Base-by-base conservation (phyloP, 805 yeast species). In the Candida xyloterini region DNA sequence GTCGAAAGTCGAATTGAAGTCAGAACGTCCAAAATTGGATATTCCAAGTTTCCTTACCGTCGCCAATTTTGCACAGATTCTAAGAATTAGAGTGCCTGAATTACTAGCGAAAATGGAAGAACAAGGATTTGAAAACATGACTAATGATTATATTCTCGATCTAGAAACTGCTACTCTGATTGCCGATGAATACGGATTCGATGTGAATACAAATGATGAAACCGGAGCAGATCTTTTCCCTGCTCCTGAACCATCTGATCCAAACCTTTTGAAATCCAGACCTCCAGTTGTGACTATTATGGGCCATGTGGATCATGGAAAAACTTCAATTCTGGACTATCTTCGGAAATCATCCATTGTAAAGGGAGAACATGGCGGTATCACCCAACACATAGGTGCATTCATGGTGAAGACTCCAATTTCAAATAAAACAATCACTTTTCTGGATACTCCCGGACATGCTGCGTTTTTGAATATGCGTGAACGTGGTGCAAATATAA, bases 241-340 rank as follows among this genome's bases (percentile, higher is more conserved):
- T 13, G 70, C 74, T 11, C 76, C 79, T 0, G 64, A 65, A 29
- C 76, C 85, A 0, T 70, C 65, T 2, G 71, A 71, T 21, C 56
- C 59, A n/a, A 63, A 65, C 6, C 55, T 63, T 15, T 59, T 83
- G 47, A 78, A 76, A 31, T 70, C 80, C 6, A 69, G 98, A 48
- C 89, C 99, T 0, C 99, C 99, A 0, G 83, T 93, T 16, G 97
- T 93, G 5, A 90, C 99, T 0, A 86, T 93, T 37, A 93, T 93
- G 98, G 99, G 99, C 2, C 99, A 93, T 61, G 99, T 93, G 22
- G 99, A 93, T 62, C 99, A 93, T 57, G 99, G 99, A 2, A 93
- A 93, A 60, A 93, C 99, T 2, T 91, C 99, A 0, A 81, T 93
- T 44, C 71, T 93, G 40, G 99, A 93, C 60, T 78, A 79, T 55